phyloP scores from a whole-genome alignment of 2,329 filamentous ascomycete genomes.

The Ascochyta viciae-villosae region DNA sequence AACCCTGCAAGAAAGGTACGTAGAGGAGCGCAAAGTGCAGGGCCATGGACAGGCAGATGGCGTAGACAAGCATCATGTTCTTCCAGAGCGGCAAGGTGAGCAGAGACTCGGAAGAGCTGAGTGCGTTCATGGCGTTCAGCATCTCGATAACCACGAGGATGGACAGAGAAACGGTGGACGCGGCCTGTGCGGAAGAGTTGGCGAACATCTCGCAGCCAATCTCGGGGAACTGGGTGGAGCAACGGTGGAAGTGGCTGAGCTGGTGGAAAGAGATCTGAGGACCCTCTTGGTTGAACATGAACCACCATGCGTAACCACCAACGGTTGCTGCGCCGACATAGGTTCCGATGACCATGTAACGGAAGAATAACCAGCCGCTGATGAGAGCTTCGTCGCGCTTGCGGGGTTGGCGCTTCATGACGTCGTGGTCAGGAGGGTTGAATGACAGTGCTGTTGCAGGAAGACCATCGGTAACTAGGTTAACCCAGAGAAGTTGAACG shows the following conservation, averaged over 20 bases:
- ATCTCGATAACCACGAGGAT: conserved; percentile 97
- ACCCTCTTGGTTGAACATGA: conserved; percentile 91
- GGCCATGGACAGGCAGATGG: conserved; percentile 89
- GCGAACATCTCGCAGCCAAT: conserved; percentile 93
- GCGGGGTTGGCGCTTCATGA: conserved; percentile 91
- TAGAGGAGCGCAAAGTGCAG: conserved; percentile 95
- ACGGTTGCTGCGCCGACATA: conserved; percentile 97
- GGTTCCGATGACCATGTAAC: conserved; percentile 93
- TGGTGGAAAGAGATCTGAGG: conserved; percentile 93
- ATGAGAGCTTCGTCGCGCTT: conserved; percentile 94
- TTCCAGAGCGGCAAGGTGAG: conserved; percentile 95
- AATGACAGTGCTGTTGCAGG: conserved; percentile 96
- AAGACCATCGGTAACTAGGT: conserved; percentile 95
- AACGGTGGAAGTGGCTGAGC: conserved; percentile 91
- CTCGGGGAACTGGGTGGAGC: conserved; percentile 82
- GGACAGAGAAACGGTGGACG: conserved; percentile 90
- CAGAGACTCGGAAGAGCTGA: conserved; percentile 93
- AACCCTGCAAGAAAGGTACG: conserved; percentile 81
- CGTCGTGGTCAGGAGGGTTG: conserved; percentile 97
- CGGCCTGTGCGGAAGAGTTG: conserved; percentile 84
- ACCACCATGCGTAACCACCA: conserved; percentile 99
- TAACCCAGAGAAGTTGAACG: conserved; percentile 98
- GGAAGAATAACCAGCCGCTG: conserved; percentile 94
- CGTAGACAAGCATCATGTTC: conserved; percentile 98
- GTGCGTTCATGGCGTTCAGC: conserved; percentile 98